Evolutionary conservation across 2,329 filamentous ascomycete species (phyloP).

Genomic region (Cyclaneusma minus): DNA sequence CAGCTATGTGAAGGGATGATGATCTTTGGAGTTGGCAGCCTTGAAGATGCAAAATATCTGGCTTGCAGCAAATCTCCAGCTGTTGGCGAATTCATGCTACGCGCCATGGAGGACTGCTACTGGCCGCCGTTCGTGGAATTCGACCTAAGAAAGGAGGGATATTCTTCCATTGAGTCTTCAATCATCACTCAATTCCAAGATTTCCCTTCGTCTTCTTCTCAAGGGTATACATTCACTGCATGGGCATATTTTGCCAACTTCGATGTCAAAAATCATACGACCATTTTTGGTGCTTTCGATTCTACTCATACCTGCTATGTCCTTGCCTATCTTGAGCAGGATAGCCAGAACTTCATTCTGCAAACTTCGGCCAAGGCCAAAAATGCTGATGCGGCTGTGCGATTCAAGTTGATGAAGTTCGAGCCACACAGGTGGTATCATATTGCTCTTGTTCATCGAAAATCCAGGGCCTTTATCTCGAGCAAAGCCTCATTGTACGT

Average conservation of each 20-base stretch:
- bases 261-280: constrained; percentile 75
- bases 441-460: constrained; percentile 72
- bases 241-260: constrained; percentile 86
- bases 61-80: constrained; percentile 33
- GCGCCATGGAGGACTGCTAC: constrained; percentile 58
- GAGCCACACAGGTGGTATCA: constrained; percentile 78
- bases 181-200: constrained; percentile 68
- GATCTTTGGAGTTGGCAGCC: constrained; percentile 58
- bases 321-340: constrained; percentile 83
- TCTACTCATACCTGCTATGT: constrained; percentile 84
- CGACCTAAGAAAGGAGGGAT: constrained; percentile 76
- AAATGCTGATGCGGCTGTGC: constrained; percentile 74
- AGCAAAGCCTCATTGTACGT: constrained; percentile 82
- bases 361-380: constrained; percentile 87
- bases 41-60: constrained; percentile 74
- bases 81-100: constrained; percentile 55
- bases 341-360: constrained; percentile 85
- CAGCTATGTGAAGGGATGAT: constrained; percentile 55
- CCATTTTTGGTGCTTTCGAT: constrained; percentile 91
- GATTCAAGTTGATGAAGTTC: constrained; percentile 77
- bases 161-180: constrained; percentile 82
- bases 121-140: constrained; percentile 83
- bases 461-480: constrained; percentile 56
- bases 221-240: constrained; percentile 76
- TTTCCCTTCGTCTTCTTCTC: constrained; percentile 67